Percentiles rank a stretch among this genome's conserved stretches.
phyloP scores from a whole-genome alignment of 2,329 filamentous ascomycete genomes.

The Ophiostoma ips region DNA sequence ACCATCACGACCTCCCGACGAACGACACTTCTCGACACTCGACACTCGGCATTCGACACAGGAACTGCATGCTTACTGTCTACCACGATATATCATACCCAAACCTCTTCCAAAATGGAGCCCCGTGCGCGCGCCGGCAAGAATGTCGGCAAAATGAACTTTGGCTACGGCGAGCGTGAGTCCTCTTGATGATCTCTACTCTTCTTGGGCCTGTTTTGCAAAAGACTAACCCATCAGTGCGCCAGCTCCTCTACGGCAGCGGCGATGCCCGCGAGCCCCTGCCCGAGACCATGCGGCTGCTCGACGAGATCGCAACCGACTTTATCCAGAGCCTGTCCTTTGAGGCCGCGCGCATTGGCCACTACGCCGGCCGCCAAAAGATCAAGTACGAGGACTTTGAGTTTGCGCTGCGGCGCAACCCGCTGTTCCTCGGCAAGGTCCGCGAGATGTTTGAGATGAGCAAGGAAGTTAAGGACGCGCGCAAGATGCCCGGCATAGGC shows the following conservation, averaged over 20 bases:
- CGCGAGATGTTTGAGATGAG: conserved; percentile 83
- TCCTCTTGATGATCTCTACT: conserved; percentile 6
- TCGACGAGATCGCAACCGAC: conserved; percentile 93
- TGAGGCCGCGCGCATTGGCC: conserved; percentile 71
- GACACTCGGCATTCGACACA: too few species aligned
- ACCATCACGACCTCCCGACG: too few species aligned
- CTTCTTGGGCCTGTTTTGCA: neutral
- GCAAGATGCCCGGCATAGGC: conserved; percentile 60
- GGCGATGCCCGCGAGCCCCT: conserved; percentile 69
- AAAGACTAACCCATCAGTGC: conserved; percentile 36
- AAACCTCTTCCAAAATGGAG: too few species aligned
- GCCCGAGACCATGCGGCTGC: conserved; percentile 67
- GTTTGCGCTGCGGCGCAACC: conserved; percentile 78
- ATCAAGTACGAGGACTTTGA: conserved; percentile 98
- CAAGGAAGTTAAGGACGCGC: conserved; percentile 67
- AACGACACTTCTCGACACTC: too few species aligned
- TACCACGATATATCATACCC: too few species aligned
- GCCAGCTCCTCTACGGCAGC: conserved; percentile 63
- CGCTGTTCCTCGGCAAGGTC: conserved; percentile 74
- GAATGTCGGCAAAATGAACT: conserved; percentile 75
- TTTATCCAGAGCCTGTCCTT: conserved; percentile 92
- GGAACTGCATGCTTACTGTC: neutral
- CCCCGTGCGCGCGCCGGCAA: conserved; percentile 63
- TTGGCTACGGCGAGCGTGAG: conserved; percentile 56
- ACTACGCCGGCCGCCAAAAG: conserved; percentile 81